Percentiles rank a stretch among this genome's conserved stretches.
Conservation (phyloP, 192 early-diverging fungal species). For the Backusella mclennaniae region DNA sequence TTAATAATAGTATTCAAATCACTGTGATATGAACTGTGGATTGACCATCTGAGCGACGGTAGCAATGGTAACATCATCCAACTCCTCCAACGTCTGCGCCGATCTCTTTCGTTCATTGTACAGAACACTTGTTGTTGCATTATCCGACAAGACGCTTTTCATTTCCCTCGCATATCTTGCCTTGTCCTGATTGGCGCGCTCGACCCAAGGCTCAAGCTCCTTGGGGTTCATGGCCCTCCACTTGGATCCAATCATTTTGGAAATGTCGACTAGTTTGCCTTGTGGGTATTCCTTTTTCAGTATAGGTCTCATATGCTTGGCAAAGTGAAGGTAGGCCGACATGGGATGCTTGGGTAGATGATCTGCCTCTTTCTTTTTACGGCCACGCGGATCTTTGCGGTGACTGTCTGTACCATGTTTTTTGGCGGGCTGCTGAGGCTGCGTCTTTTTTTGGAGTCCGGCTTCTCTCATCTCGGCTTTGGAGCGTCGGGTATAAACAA, state of each 20-base stretch:
- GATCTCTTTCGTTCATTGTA: not conserved
- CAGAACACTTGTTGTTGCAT: not conserved
- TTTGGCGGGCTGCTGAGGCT: not conserved
- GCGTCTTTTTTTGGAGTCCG: conserved; percentile 29
- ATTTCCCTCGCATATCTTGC: conserved; percentile 69
- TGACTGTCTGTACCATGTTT: not conserved
- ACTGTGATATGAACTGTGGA: not conserved
- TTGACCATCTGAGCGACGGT: conserved; percentile 27
- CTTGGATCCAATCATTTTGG: conserved; percentile 67
- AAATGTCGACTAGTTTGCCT: conserved; percentile 67
- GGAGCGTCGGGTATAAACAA: conserved; percentile 57
- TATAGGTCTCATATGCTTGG: conserved; percentile 61
- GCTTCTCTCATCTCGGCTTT: conserved; percentile 54
- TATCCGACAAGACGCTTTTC: not conserved
- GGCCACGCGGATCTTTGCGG: conserved; percentile 35
- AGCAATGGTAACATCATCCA: conserved; percentile 25
- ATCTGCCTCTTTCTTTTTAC: conserved; percentile 63
- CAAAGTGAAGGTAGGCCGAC: conserved; percentile 80
- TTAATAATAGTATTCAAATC: not conserved
- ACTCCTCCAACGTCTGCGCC: not conserved
- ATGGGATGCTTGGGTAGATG: conserved; percentile 85
- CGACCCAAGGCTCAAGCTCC: conserved; percentile 48
- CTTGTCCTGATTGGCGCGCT: conserved; percentile 60
- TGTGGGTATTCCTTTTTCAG: conserved; percentile 64
- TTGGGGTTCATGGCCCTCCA: conserved; percentile 59